A percentile compares a stretch with the other conserved stretches of the same genome.
phyloP scores from a whole-genome alignment of 306 rosid species.

The Delonix regia region DNA sequence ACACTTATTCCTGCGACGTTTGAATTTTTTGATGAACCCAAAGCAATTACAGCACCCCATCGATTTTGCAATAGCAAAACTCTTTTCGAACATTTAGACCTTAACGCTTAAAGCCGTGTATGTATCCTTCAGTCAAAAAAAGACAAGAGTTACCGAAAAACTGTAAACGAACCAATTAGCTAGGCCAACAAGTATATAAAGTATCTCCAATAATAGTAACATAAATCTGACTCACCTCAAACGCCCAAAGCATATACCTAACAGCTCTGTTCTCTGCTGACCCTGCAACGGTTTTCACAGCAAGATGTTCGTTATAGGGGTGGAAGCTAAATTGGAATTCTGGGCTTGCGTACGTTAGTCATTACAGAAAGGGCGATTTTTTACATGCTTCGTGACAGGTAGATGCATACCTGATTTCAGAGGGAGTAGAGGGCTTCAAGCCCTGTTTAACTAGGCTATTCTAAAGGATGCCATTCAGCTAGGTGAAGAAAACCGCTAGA shows the following conservation, averaged over 20 bases:
- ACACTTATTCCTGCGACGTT: conserved; percentile 40
- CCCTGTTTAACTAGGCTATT: conserved; percentile 66
- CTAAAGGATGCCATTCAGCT: conserved; percentile 98
- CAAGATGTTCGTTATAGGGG: background rate
- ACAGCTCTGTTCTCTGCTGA: conserved; percentile 20
- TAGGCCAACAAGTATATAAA: conserved; percentile 28
- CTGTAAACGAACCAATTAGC: conserved; percentile 39
- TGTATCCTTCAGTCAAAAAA: conserved; percentile 46
- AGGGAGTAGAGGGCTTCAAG: conserved; percentile 54
- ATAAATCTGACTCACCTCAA: conserved; percentile 10
- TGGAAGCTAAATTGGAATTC: background rate
- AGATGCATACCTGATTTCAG: conserved; percentile 51
- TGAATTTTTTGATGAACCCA: conserved; percentile 62
- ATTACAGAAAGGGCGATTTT: background rate
- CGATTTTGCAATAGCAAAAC: conserved; percentile 47
- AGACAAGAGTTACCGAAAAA: conserved; percentile 22
- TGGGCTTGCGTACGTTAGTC: background rate
- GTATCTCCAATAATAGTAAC: background rate
- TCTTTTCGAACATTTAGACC: conserved; percentile 65
- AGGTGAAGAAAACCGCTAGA: conserved; percentile 65
- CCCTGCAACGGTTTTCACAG: background rate
- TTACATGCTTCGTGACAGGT: background rate
- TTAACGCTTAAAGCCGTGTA: conserved; percentile 39
- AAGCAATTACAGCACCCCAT: conserved; percentile 94
- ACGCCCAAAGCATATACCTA: conserved; percentile 21